Evolutionary conservation across 1,284 basidiomycete species (phyloP).

Genomic region (Sphagnurus paluster): DNA sequence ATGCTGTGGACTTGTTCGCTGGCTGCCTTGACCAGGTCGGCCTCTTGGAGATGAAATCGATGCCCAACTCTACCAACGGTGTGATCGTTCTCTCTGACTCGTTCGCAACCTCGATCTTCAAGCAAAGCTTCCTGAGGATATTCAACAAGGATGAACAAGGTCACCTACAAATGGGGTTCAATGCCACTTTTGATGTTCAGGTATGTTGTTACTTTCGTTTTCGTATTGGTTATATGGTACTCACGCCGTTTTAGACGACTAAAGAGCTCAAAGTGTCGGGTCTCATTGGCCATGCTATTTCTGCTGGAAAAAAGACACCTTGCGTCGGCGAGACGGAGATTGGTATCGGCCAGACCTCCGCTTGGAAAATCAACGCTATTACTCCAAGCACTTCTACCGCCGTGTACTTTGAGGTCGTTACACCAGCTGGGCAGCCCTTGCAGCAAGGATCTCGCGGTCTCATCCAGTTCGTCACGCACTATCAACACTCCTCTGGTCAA

Average conservation of each 20-base stretch:
- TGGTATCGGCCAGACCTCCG: conserved; percentile 98
- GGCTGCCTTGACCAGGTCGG: conserved; percentile 99
- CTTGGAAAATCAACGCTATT: conserved; percentile 96
- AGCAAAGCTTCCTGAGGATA: conserved; percentile 94
- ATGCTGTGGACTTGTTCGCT: conserved; percentile 94
- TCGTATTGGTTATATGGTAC: no score
- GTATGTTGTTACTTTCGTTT: conserved; percentile 36
- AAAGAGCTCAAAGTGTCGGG: conserved; percentile 99
- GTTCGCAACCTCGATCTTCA: conserved; percentile 98
- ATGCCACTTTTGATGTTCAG: conserved; percentile 98
- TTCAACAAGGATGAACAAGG: conserved; percentile 96
- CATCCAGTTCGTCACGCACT: conserved; percentile 99
- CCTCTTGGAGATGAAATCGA: conserved; percentile 94
- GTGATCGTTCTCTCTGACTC: conserved; percentile 96
- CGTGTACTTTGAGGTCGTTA: conserved; percentile 99
- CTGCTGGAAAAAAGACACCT: conserved; percentile 93
- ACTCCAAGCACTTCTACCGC: conserved; percentile 88
- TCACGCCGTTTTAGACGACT: conserved; percentile 67
- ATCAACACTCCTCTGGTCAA: conserved; percentile 96
- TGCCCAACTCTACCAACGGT: conserved; percentile 95
- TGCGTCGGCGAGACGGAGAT: conserved; percentile 99
- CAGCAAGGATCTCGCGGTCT: conserved; percentile 91
- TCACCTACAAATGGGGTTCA: conserved; percentile 96
- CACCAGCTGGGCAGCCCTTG: conserved; percentile 94
- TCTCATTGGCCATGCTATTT: conserved; percentile 96